Base-by-base conservation (phyloP, 495 filamentous ascomycete genomes). In the Lepidopterella palustris region DNA sequence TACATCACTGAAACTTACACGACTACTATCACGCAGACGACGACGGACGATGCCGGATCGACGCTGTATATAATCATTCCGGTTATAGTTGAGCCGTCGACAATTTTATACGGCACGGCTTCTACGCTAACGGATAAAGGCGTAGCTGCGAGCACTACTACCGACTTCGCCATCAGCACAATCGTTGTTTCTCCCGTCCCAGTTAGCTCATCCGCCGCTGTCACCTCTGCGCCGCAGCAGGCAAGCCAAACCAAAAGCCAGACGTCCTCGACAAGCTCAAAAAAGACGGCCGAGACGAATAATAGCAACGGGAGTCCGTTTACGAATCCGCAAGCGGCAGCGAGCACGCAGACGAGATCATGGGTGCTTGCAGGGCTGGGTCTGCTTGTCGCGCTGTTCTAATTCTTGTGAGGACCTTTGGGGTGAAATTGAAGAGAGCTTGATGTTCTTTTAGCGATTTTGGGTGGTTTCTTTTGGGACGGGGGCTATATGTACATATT, bases 1-100 rank as follows among this genome's bases (percentile, higher is more conserved):
- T 50, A 50, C 20, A 50, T 54, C 4, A 54, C 52, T 23, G 11
- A 32, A 4, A 40, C 52, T 1, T 54, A 35, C 20, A 40, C 52
- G 11, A 31, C 52, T 8, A 54, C 52, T 4, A 35, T 54, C 8
- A 54, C 52, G 20, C 18, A 54, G 26, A 54, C 52, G 25, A 32
- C 25, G 28, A 54, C 52, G 2, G 24, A 54, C 27, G 21, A 5
- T 10, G 25, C 6, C 25, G 52, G 52, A 0, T n/a, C 28, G 24
- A 54, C 52, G 24, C n/a, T 54, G 1, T 54, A 54, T 15, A 27
- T 54, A 4, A 54, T 54, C 52, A 31, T 35, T n/a, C 52, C 52
- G 13, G 20, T 54, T 9, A 32, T 40, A n/a, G 20, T 54, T 15
- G 26, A 40, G 27, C 52, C 52, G 11, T 26, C 18, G 2, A 54